phyloP scores from a whole-genome alignment of 2,329 filamentous ascomycete genomes.

The Beauveria asiatica region DNA sequence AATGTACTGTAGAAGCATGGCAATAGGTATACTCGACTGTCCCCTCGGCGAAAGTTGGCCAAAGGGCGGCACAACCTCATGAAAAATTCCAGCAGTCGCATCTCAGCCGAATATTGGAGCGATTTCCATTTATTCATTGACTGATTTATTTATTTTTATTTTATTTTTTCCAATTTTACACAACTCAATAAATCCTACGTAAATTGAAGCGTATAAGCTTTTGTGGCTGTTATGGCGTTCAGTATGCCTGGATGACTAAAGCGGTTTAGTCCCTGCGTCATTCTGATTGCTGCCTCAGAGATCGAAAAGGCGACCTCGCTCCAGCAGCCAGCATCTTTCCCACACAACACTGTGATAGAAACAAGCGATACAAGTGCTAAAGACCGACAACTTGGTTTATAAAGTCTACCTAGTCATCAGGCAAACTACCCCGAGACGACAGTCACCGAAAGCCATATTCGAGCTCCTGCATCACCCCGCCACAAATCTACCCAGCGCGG shows the following conservation, averaged over 20 bases:
- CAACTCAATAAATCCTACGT: neutral
- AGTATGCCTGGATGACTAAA: slow-evolving; percentile 8
- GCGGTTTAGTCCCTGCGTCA: slow-evolving; percentile 14
- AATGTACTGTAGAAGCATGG: too few relatives aligned
- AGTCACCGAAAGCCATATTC: neutral
- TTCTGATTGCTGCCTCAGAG: slow-evolving; percentile 12
- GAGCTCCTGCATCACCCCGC: neutral
- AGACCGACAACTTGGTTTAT: neutral
- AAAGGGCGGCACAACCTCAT: neutral
- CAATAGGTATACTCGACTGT: too few relatives aligned
- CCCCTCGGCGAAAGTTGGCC: neutral
- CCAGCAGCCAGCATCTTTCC: neutral
- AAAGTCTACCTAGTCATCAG: too few relatives aligned
- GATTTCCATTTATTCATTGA: too few relatives aligned
- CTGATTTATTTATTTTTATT: too few relatives aligned
- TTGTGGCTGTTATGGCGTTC: neutral
- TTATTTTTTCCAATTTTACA: neutral
- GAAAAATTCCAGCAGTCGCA: neutral
- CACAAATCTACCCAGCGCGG: neutral
- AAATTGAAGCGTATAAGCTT: neutral
- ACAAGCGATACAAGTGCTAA: neutral
- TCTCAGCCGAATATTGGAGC: neutral
- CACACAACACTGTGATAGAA: neutral
- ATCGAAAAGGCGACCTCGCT: neutral
- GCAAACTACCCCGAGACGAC: neutral